Conservation (phyloP, 257 asterid species). For the Nicotiana noctiflora region DNA sequence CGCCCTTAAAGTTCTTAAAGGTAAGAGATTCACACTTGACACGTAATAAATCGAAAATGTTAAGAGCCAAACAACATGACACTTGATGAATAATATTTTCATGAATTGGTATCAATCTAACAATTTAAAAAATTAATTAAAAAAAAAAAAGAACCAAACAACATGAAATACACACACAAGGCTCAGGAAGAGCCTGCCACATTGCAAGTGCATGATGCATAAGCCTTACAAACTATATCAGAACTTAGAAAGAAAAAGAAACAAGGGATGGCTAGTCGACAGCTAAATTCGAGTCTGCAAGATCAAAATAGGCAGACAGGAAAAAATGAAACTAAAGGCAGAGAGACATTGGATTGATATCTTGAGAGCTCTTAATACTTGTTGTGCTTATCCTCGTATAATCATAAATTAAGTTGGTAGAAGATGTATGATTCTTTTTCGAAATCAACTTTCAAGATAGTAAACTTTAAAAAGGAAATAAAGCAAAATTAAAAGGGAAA, state of each 20-base stretch:
- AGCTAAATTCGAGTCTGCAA: not conserved
- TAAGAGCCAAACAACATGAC: not conserved
- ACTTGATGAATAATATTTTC: not conserved
- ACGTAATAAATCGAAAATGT: not conserved
- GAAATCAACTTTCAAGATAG: not conserved
- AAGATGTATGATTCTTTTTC: not conserved
- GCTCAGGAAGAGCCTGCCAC: not conserved
- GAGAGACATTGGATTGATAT: not conserved
- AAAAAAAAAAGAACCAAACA: too few relatives aligned
- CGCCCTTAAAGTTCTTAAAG: not conserved
- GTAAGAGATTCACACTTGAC: not conserved
- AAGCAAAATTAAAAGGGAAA: constrained; percentile 1
- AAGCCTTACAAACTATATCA: not conserved
- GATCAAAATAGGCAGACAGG: not conserved
- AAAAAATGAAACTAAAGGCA: not conserved
- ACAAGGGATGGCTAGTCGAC: not conserved
- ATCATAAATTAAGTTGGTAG: not conserved
- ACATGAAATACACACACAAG: not conserved
- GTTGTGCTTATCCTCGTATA: not conserved
- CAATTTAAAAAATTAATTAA: not conserved
- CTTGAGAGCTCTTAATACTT: not conserved
- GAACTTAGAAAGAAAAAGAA: not conserved
- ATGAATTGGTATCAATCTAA: not conserved
- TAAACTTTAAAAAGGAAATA: not conserved
- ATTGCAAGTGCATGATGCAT: not conserved